phyloP scores from a whole-genome alignment of 2,329 filamentous ascomycete species.

The Pseudofabraea citricarpa region DNA sequence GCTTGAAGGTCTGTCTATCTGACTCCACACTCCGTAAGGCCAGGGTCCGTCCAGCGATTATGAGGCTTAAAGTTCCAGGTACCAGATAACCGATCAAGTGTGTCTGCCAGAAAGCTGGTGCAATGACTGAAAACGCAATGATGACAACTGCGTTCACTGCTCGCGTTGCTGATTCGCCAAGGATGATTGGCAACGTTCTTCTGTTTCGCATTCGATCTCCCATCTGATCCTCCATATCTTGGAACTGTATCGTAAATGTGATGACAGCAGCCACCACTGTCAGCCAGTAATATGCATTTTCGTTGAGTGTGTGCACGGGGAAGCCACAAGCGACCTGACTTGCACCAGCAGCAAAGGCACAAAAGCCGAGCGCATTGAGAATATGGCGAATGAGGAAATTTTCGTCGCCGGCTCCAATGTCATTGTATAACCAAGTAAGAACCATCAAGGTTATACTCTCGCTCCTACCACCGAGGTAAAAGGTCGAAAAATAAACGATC shows the following conservation, averaged over 20 bases:
- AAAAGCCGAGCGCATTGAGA: background rate
- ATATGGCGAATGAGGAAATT: constrained; percentile 2
- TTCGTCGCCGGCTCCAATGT: constrained; percentile 3
- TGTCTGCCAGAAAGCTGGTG: constrained; percentile 15
- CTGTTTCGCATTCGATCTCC: constrained; percentile 22
- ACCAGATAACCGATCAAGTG: background rate
- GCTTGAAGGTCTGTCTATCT: constrained; percentile 4
- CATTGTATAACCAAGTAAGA: constrained; percentile 3
- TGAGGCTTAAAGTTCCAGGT: background rate
- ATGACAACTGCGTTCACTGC: constrained; percentile 19
- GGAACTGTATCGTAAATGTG: constrained; percentile 22
- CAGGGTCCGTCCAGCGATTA: constrained; percentile 1
- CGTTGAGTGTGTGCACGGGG: background rate
- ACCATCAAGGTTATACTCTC: background rate
- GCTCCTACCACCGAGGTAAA: background rate
- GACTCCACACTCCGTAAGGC: background rate
- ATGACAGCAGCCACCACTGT: constrained; percentile 3
- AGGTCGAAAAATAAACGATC: background rate
- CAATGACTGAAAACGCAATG: constrained; percentile 12
- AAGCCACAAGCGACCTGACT: background rate
- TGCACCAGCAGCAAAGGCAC: background rate
- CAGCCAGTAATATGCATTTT: constrained; percentile 4
- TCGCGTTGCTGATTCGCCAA: constrained; percentile 14
- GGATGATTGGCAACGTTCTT: constrained; percentile 17
- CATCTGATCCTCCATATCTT: constrained; percentile 24